Conservation (phyloP, 306 rosid species). For the Cicer bijugum region DNA sequence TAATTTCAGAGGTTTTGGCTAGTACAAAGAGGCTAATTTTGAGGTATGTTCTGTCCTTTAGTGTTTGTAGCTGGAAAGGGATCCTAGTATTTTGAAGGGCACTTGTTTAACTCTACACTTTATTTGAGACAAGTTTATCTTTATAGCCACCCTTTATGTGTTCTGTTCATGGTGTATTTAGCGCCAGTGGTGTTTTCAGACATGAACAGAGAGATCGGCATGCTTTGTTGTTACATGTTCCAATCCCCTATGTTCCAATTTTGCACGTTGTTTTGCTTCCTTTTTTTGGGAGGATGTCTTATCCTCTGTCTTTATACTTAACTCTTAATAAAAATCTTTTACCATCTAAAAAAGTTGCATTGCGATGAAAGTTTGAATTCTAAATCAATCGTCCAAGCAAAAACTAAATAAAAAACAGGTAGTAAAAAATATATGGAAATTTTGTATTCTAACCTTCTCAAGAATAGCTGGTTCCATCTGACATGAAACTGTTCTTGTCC, state of each 20-base stretch:
- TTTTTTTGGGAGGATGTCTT: conserved; percentile 4
- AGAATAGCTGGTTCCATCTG: conserved; percentile 83
- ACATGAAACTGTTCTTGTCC: conserved; percentile 89
- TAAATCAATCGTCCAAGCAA: conserved; percentile 25
- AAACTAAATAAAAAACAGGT: conserved; percentile 19
- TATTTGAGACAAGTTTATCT: neutral
- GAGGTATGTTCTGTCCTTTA: neutral
- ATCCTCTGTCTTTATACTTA: conserved; percentile 8
- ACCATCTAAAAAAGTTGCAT: conserved; percentile 8
- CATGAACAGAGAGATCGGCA: neutral
- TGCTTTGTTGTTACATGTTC: conserved; percentile 18
- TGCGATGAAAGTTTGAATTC: conserved; percentile 34
- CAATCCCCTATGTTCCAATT: neutral
- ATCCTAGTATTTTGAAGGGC: neutral
- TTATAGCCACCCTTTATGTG: neutral
- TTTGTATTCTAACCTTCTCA: conserved; percentile 67
- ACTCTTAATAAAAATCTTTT: neutral
- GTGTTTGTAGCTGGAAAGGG: neutral
- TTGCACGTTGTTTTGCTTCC: neutral
- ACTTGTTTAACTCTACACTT: neutral
- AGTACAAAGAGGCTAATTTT: conserved; percentile 7
- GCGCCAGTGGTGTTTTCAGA: neutral
- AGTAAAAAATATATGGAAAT: conserved; percentile 20
- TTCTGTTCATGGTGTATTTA: conserved; percentile 8
- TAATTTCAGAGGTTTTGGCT: neutral